Evolutionary conservation across 2,329 filamentous ascomycete species (phyloP), one percentile per base, ranked within the genome.

Genomic region (Davidsoniella australis): DNA sequence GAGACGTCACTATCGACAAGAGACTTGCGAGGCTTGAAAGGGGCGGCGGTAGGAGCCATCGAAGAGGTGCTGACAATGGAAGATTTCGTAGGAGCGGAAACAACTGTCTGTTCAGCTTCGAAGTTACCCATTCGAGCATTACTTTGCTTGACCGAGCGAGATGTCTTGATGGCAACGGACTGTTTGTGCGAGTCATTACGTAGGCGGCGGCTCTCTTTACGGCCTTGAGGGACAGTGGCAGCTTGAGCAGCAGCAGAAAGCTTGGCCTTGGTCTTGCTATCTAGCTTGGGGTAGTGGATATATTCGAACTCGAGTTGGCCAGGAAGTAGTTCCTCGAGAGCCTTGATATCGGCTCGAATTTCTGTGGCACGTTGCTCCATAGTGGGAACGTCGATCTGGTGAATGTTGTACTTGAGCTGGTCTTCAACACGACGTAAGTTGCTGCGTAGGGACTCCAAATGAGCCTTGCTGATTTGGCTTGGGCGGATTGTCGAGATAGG

Each of bases 381-480:
- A 33, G 66, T 61, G 53, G 65, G 67, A 55, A 75, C 73, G 51
- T 80, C 75, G 54, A 79, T 75, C 55, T 79, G 75, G 54, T 79
- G 73, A 55, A 68, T 71, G 57, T 80, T 79, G 63, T 73, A 77
- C 47, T 70, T 68, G 41, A 80, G 60, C 55, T 80, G 75, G 52
- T 75, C 70, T 54, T 78, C 70, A 39, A 72, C 65, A 38, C 54
- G 51, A 29, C 53, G 53, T n/a, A 55, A 45, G 45, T 55, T 55
- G 51, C 71, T 70, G 56, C 70, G 73, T 52, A 80, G 64, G n/a
- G 68, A 68, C 18, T 70, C 66, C 45, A 78, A 68, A 55, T 78
- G 75, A 55, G 71, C 73, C 57, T 65, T 73, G 6, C 73, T 78
- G 55, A 78, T 75, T n/a, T 75, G 71, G 55, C 75, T 78, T 3